Percentiles rank a stretch among this genome's conserved stretches.
Evolutionary conservation across 192 early-diverging fungal genomes (phyloP).

Genomic region (Funneliformis mosseae): DNA sequence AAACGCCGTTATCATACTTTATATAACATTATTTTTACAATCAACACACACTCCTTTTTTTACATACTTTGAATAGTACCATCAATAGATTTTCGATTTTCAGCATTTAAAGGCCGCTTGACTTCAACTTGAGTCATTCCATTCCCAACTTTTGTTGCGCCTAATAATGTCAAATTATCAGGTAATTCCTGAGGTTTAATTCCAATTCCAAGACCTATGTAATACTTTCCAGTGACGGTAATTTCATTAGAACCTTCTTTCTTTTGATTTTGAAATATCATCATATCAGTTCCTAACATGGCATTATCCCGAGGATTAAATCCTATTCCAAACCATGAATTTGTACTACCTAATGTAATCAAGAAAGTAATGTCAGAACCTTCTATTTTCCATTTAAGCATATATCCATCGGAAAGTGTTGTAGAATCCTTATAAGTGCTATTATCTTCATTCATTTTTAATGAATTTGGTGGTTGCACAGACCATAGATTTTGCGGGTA

Average conservation of each 20-base stretch:
- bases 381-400: neutral
- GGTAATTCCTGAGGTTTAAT: neutral
- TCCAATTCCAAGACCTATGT: neutral
- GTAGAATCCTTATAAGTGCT: neutral
- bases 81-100: neutral
- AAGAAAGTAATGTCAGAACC: neutral
- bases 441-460: neutral
- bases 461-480: neutral
- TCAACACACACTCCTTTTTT: neutral
- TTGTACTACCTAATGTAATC: neutral
- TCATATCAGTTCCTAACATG: neutral
- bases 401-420: neutral
- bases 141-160: neutral
- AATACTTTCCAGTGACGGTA: neutral
- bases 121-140: neutral
- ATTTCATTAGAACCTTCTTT: no score
- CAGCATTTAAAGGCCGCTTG: neutral
- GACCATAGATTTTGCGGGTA: neutral
- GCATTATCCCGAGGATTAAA: neutral
- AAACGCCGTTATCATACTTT: no score
- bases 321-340: slow-evolving; percentile 18
- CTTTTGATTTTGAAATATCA: neutral
- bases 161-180: neutral
- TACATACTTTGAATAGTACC: neutral
- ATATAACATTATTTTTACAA: no score